These are phyloP conservation scores for Tricholoma sp. DNA, from an alignment of 768 basidiomycete species.

Conservation along the genomic window DNA sequence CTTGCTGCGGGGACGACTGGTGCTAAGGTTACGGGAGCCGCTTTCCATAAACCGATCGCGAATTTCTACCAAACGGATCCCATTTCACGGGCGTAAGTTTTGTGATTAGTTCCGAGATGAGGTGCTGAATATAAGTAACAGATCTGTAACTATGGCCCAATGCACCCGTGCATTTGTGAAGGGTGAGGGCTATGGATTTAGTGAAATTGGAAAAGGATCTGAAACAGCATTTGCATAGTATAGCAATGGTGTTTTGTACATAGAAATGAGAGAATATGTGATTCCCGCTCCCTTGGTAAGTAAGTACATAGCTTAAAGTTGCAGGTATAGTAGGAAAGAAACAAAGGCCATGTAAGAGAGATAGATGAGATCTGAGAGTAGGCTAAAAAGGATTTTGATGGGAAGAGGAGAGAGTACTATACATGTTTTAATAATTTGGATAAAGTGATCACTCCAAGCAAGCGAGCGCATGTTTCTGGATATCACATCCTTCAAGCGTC, in stretches of 20 bases:
- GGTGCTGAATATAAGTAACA: slow-evolving; percentile 20
- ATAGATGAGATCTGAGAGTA: no score
- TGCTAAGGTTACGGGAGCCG: slow-evolving; percentile 50
- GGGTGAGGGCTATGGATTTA: slow-evolving; percentile 59
- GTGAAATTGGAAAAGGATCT: slow-evolving; percentile 36
- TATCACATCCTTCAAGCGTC: slow-evolving; percentile 1
- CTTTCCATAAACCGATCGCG: slow-evolving; percentile 74
- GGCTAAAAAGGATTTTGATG: no score
- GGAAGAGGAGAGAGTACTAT: no score
- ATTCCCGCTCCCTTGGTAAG: not conserved
- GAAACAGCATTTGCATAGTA: slow-evolving; percentile 35
- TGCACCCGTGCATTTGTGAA: slow-evolving; percentile 85
- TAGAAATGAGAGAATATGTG: not conserved
- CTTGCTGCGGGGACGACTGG: slow-evolving; percentile 47
- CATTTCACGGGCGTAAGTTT: slow-evolving; percentile 85
- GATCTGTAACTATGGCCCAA: slow-evolving; percentile 95
- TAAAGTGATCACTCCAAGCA: not conserved
- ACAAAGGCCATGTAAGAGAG: no score
- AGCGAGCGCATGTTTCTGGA: not conserved
- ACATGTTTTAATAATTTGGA: no score
- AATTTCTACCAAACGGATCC: slow-evolving; percentile 98
- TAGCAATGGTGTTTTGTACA: not conserved
- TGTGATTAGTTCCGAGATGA: not conserved
- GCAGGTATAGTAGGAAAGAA: no score
- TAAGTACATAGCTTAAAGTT: no score